Evolutionary conservation across 2,329 filamentous ascomycete species (phyloP), one percentile per base, ranked within the genome.

Genomic region (Penicillium digitatum): DNA sequence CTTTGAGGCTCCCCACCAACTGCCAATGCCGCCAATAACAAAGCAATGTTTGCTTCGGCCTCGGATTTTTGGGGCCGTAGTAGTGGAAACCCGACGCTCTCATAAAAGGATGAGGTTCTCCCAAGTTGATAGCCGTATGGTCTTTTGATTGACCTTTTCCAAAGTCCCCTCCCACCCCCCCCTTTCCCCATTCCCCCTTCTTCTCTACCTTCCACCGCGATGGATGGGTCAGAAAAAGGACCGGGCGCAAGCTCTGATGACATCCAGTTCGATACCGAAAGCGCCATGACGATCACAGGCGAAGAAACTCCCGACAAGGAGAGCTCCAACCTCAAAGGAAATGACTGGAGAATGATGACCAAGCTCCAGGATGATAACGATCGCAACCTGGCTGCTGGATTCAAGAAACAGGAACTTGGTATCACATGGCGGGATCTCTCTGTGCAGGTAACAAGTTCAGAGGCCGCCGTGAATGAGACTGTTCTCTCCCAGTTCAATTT

Each of bases 401-500:
- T 78, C 55, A 79, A 77, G 27, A 68, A 72, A 9, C 76, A 80
- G 35, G 73, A 79, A 62, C 76, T 87, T 3, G 87, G 86, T 24
- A 78, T 89, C 0, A 83, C 86, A 1, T 89, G 85, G 82, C 77
- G 82, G 59, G 77, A 84, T 52, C 74, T 89, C 44, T 87, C 77
- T 0, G 86, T 89, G 18, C 78, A 84, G 50, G 86, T 82, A 16
- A 74, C 82, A 66, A 81, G 81, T 27, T 74, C 84, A 14, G 82
- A 86, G 27, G 81, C 85, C 2, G 82, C 84, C 10, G 75, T 88
- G 31, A 84, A 88, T 59, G 85, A 88, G 62, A 83, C 87, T 47
- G 80, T 87, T 46, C 48, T 83, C 1, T 82, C 82, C 0, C 84
- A 82, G 59, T 82, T 80, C 74, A 83, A 82, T 65, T 69, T 85